Evolutionary conservation across 2,329 filamentous ascomycete species (phyloP), one percentile per base, ranked within the genome.

Genomic region (Colletotrichum sp.): DNA sequence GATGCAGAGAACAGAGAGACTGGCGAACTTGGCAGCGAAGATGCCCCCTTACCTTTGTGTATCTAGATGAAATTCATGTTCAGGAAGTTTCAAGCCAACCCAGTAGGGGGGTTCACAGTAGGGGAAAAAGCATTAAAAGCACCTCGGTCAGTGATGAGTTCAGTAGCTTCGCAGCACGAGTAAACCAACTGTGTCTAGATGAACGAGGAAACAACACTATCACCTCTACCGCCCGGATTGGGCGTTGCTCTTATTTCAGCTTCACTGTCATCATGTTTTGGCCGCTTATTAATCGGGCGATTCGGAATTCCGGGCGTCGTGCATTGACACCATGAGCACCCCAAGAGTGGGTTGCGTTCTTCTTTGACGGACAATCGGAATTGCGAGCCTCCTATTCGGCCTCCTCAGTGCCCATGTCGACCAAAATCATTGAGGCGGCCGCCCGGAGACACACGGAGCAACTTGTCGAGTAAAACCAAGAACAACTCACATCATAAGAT

Each of bases 201-300:
- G n/a, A 4, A 48, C 0, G 43, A 21, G 43, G 5, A 7, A 13
- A 48, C 4, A 48, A 6, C 7, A 12, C 1, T 7, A 4, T 10
- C 18, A 4, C 4, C 9, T 4, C 43, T 1, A 13, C 5, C n/a
- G 2, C 18, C 43, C 12, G 9, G 9, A 4, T 12, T 12, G n/a
- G 36, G 5, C 18, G n/a, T n/a, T 21, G 3, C 5, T 48, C 10
- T 48, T 21, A 7, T 48, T 48, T 21, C 43, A 21, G 13, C 43
- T 48, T 48, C 43, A 21, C 18, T n/a, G 10, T 7, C 9, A 21
- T 10, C 0, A 12, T 21, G n/a, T 21, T 21, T 48, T 48, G 43
- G 43, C 43, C 43, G 43, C 43, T 48, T 48, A 48, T 13, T 48
- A 48, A 48, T 48, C 43, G 43, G 43, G n/a, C 18, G 43, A 48